Evolutionary conservation across 371 early-diverging fungal species (phyloP).

Genomic region (Thermomucor indicae-seudaticae): DNA sequence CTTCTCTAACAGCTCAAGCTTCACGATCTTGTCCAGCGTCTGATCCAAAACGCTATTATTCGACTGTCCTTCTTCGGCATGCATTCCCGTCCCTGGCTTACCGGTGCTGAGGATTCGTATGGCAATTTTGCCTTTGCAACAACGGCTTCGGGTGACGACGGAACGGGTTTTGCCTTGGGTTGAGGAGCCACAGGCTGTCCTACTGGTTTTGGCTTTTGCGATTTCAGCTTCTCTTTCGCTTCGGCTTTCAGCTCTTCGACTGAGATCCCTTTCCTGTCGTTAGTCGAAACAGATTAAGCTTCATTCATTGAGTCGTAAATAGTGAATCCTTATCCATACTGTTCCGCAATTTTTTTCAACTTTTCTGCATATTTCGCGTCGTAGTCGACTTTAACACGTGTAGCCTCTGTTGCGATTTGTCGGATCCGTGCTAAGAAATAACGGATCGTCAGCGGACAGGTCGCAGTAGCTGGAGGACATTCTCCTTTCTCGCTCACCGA

Average conservation of each 20-base stretch:
- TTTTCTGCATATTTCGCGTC: slow-evolving; percentile 73
- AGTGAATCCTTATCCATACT: slow-evolving; percentile 36
- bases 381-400: slow-evolving; percentile 36
- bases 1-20: slow-evolving; percentile 62
- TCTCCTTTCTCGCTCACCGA: no score
- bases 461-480: no score
- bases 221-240: slow-evolving; percentile 28
- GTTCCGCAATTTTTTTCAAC: slow-evolving; percentile 57
- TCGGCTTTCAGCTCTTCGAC: slow-evolving; percentile 51
- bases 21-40: slow-evolving; percentile 77
- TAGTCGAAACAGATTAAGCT: background rate
- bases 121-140: slow-evolving; percentile 30
- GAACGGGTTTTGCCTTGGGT: slow-evolving; percentile 9
- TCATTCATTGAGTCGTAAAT: no score
- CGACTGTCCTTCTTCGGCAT: background rate
- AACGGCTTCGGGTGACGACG: slow-evolving; percentile 27
- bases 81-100: slow-evolving; percentile 9
- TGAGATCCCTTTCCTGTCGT: slow-evolving; percentile 38
- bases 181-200: slow-evolving; percentile 9
- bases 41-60: slow-evolving; percentile 6
- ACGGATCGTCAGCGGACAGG: no score
- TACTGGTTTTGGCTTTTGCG: slow-evolving; percentile 17
- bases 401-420: slow-evolving; percentile 13
- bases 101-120: slow-evolving; percentile 45
- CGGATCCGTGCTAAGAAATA: slow-evolving; percentile 10